Base-by-base conservation (phyloP, 1,284 basidiomycete genomes). In the Phenoliferia sp. region DNA sequence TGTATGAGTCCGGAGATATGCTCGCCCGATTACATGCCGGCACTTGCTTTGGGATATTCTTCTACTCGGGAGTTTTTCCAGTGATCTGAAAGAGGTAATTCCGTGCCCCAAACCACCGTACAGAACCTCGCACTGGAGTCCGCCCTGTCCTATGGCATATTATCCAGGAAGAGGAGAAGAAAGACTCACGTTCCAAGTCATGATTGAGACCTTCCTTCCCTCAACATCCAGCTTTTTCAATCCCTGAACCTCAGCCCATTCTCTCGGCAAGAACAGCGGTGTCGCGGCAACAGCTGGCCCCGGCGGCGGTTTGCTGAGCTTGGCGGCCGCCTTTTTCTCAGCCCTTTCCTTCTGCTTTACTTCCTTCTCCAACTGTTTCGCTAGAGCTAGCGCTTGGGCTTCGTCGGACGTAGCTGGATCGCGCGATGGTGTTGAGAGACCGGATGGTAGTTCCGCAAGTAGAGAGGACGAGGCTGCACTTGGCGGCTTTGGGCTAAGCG, bases 131-230 rank as follows among this genome's bases (percentile, higher is more conserved):
- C 32, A 48, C 39, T 7, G 19, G 28, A 19, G 31, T 22, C 56
- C 56, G 19, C 56, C 3, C 17, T 4, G 10, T 34, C 56, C 29
- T 32, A n/a, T n/a, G n/a, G n/a, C n/a, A n/a, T 19, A 10, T 64
- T 75, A 75, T 10, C 28, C 33, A n/a, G 50, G 33, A 32, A 29
- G 9, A 39, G 50, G n/a, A 56, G 26, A 29, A 26, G 4, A 3
- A 19, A 48, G 2, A 67, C 73, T 59, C 59, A 76, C 73, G 29
- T 75, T 76, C 75, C 75, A 76, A 2, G 65, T 71, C 58, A 76
- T 55, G 56, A 76, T 60, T 17, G 69, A 63, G 15, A 75, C 34
- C 35, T 50, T 61, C 29, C 33, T 32, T 28, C 67, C 56, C 33
- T 63, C 57, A 0, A 16, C 15, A 48, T 35, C 29, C 2, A 1